Percentiles rank a stretch among this genome's conserved stretches.
Conservation (phyloP, 208 protist genomes). For the Zelonia costaricensis region DNA sequence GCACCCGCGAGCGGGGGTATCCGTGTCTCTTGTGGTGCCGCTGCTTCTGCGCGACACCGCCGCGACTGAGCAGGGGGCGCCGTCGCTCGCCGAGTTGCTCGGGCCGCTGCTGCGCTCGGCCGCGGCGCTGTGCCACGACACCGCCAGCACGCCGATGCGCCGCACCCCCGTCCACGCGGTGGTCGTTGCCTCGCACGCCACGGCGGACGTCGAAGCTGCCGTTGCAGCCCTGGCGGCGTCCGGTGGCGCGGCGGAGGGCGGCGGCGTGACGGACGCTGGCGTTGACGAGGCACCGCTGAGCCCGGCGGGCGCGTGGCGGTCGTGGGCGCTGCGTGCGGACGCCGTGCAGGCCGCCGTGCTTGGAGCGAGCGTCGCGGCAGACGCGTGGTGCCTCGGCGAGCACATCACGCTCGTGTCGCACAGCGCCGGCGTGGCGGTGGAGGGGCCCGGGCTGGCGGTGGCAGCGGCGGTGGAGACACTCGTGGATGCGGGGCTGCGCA, state of each 20-base stretch:
- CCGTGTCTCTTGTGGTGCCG: too few relatives aligned
- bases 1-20: too few relatives aligned
- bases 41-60: too few relatives aligned
- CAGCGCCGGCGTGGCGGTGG: not conserved
- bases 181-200: not conserved
- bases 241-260: not conserved
- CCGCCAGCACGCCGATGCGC: too few relatives aligned
- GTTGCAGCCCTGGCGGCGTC: not conserved
- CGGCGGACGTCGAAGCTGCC: not conserved
- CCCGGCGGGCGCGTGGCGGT: constrained; percentile 1
- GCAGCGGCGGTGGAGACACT: constrained; percentile 9
- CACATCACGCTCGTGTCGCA: constrained; percentile 9
- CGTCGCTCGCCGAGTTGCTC: not conserved
- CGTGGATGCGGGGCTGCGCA: constrained; percentile 20
- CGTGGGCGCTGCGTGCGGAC: constrained; percentile 7
- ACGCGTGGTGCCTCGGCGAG: constrained; percentile 8
- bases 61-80: too few relatives aligned
- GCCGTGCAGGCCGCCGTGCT: constrained; percentile 1
- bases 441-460: not conserved
- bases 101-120: constrained; percentile 10
- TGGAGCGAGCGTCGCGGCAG: not conserved
- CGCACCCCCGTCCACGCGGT: not conserved
- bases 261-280: not conserved
- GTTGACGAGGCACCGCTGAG: not conserved
- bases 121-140: constrained; percentile 8